Evolutionary conservation across 805 yeast species (phyloP), one percentile per base, ranked within the genome.

Genomic region (Deakozyma indianensis): DNA sequence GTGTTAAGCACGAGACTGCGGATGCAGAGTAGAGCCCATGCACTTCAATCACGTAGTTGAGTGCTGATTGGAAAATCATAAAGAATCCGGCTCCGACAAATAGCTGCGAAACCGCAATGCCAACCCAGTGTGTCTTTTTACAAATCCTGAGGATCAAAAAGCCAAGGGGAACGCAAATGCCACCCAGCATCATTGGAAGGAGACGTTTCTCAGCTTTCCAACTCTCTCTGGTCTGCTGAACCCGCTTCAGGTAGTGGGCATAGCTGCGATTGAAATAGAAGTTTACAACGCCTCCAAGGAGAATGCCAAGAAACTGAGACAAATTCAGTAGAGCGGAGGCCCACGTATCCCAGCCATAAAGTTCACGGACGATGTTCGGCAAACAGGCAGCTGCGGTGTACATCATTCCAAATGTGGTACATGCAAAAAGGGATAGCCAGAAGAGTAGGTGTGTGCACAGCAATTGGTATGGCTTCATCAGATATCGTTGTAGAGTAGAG

Each of bases 131-230:
- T 22, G 29, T 21, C 9, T 41, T 40, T 15, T 45, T 35, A 24
- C 43, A 22, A 4, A 45, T 21, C 42, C 41, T 42, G 18, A 50
- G 29, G 14, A 48, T 28, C 11, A 49, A 41, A 22, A 44, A 48
- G 15, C 51, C 51, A 4, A 43, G 14, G 11, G 51, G 49, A 2
- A 50, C 35, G 32, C 48, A 42, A 16, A 48, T 20, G 1, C 50
- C 45, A 1, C 51, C 51, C 3, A 45, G 23, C 4, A 48, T 28
- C 51, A 49, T 48, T 22, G 51, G 41, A n/a, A 40, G 11, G 2
- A 49, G 40, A 11, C 51, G 43, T 22, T 29, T 35, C 20, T 49
- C 51, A 16, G 51, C 51, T 27, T 46, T 38, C 49, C 48, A 49
- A 22, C 35, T 28, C 29, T 27, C 21, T 3, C 35, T 42, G 18